A percentile compares a stretch with the other conserved stretches of the same genome.
Evolutionary conservation across 148 eudicot genomes (phyloP).

Genomic region (Tetragonia tetragonoides): DNA sequence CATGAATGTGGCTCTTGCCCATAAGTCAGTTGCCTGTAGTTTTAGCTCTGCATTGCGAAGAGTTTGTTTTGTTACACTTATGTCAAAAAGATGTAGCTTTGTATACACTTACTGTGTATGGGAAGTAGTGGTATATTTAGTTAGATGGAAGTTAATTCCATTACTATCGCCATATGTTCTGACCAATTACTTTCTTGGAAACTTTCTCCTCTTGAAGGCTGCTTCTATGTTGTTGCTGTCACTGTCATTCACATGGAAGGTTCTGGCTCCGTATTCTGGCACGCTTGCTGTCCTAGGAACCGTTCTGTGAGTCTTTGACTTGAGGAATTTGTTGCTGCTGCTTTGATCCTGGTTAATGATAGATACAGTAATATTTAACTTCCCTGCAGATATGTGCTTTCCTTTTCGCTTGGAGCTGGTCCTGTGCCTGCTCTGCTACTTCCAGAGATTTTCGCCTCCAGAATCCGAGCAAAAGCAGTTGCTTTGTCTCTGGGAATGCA

Average conservation of each 20-base stretch:
- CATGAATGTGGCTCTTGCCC: no score
- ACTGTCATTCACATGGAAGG: constrained; percentile 73
- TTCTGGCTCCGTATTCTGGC: constrained; percentile 90
- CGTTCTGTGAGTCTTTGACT: constrained; percentile 65
- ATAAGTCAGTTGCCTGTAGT: no score
- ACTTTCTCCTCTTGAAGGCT: constrained; percentile 46
- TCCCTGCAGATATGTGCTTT: constrained; percentile 69
- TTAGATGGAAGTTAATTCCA: neutral
- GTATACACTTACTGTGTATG: no score
- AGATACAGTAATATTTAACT: neutral
- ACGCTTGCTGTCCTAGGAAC: constrained; percentile 90
- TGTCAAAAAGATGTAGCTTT: no score
- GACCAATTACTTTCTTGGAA: constrained; percentile 2
- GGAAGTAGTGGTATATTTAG: neutral
- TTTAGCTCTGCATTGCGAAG: no score
- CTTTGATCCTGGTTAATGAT: neutral
- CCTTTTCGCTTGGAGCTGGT: constrained; percentile 96
- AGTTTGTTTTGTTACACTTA: no score
- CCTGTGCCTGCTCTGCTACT: constrained; percentile 98
- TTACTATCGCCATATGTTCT: neutral
- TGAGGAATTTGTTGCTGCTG: neutral
- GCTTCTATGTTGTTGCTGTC: constrained; percentile 94
- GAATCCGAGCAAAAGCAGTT: constrained; percentile 98
- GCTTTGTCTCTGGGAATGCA: constrained; percentile 95
- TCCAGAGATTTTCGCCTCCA: constrained; percentile 94